Base-by-base conservation (phyloP, 1,284 basidiomycete genomes). In the Gomphus bonarii region DNA sequence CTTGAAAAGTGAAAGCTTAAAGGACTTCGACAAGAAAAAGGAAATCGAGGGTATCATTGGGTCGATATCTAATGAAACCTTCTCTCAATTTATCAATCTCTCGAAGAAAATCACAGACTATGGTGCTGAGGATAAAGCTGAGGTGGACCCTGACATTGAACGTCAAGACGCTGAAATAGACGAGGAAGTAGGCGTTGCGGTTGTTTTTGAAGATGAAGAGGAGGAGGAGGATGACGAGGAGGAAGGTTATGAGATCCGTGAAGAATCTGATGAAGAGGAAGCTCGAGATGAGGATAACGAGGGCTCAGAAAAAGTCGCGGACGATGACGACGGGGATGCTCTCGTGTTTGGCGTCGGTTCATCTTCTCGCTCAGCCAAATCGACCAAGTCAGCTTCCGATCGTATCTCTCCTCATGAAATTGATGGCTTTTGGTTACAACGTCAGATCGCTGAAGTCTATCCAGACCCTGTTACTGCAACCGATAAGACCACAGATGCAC, bases 361-460 rank as follows among this genome's bases (percentile, higher is more conserved):
- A 0, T 73, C 78, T 18, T 68, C 69, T 11, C 79, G 77, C 59
- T 31, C 36, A 30, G 65, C 75, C 50, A 81, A 83, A 64, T 75
- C 74, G 47, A 84, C 91, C 70, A 84, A 85, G 65, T 51, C 50
- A 28, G 40, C 38, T n/a, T 22, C 40, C 3, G 88, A 92, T 65
- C 78, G 85, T 57, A 82, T 99, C 47, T 86, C 91, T 0, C 93
- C 94, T 0, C 92, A 95, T 64, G 80, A 89, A 50, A 85, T 99
- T 64, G 95, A 99, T 69, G 95, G 85, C 35, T 99, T 97, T 80
- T 99, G 95, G 94, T 90, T 99, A 0, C 97, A 99, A 68, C 85
- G 95, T 3, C 88, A 95, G 60, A 85, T 99, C 59, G 84, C 90
- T 0, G 84, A 90, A 66, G 80, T 92, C 36, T 98, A 97, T 67